Conservation (phyloP, 352 stramenopile genomes). For the Pythium pyrilobum region DNA sequence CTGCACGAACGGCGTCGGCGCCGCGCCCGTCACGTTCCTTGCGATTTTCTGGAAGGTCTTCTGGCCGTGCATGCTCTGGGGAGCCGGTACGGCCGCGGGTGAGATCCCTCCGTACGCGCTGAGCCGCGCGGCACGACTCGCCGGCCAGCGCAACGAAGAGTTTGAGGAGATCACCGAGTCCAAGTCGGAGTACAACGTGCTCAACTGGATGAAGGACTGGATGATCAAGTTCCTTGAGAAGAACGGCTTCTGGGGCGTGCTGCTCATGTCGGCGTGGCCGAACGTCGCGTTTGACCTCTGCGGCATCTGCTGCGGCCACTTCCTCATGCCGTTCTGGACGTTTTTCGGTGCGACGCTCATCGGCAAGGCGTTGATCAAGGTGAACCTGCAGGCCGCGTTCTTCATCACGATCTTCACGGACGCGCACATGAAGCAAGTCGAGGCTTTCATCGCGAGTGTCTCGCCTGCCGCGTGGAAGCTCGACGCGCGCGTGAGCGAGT, state of each 20-base stretch:
- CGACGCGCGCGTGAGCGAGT: conserved; percentile 76
- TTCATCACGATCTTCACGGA: conserved; percentile 92
- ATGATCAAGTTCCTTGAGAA: conserved; percentile 91
- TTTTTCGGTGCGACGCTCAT: conserved; percentile 94
- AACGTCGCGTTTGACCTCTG: conserved; percentile 95
- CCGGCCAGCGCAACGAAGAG: conserved; percentile 85
- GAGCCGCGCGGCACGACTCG: conserved; percentile 79
- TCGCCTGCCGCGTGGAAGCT: conserved; percentile 71
- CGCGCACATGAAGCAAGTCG: conserved; percentile 74
- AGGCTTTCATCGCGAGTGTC: conserved; percentile 77
- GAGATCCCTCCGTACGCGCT: conserved; percentile 94
- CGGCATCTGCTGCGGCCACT: conserved; percentile 93
- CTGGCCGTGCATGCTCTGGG: conserved; percentile 88
- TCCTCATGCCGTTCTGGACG: conserved; percentile 94
- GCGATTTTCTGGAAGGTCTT: conserved; percentile 90
- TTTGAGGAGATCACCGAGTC: conserved; percentile 85
- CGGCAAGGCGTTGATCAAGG: conserved; percentile 91
- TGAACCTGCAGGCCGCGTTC: conserved; percentile 87
- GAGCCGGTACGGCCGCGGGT: conserved; percentile 89
- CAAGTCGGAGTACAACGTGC: conserved; percentile 81
- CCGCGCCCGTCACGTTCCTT: conserved; percentile 65
- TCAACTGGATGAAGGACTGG: conserved; percentile 91
- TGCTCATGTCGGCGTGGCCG: conserved; percentile 92
- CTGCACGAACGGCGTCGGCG: conserved; percentile 39
- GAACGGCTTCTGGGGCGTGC: conserved; percentile 91